phyloP scores from a whole-genome alignment of 257 asterid genomes.

The Solanum pennellii region DNA sequence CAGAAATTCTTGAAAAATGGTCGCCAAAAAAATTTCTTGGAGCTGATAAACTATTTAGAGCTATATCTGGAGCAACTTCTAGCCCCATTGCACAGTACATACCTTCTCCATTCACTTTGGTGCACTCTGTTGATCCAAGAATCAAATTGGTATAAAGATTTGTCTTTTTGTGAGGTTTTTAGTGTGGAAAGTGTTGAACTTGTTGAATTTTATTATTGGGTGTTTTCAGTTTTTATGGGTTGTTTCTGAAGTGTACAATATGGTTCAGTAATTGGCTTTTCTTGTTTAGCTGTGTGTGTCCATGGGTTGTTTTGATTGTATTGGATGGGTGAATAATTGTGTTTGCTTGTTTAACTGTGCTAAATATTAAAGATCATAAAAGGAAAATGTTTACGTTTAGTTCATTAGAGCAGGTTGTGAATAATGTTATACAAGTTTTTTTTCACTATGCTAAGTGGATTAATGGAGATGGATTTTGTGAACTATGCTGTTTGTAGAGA shows the following conservation, averaged over 20 bases:
- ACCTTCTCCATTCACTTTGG: conserved; percentile 84
- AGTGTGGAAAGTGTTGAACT: not conserved
- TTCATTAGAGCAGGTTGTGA: not conserved
- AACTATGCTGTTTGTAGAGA: not conserved
- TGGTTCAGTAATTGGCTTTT: not conserved
- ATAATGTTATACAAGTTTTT: not conserved
- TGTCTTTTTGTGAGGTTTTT: not conserved
- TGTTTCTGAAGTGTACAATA: not conserved
- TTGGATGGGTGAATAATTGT: not conserved
- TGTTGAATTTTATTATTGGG: not conserved
- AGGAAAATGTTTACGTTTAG: not conserved
- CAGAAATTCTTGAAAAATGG: conserved; percentile 43
- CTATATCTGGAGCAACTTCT: conserved; percentile 87
- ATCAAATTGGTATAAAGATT: conserved; percentile 58
- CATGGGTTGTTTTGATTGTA: not conserved
- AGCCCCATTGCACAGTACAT: conserved; percentile 97
- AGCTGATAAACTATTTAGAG: conserved; percentile 71
- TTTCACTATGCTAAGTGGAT: not conserved
- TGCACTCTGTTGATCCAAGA: conserved; percentile 90
- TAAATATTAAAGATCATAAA: not conserved
- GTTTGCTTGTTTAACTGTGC: not conserved
- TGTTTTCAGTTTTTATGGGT: not conserved
- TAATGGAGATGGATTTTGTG: not conserved
- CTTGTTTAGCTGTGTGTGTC: not conserved
- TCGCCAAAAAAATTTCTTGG: conserved; percentile 55